Conservation (phyloP, 805 yeast genomes). For the Candida pini region DNA sequence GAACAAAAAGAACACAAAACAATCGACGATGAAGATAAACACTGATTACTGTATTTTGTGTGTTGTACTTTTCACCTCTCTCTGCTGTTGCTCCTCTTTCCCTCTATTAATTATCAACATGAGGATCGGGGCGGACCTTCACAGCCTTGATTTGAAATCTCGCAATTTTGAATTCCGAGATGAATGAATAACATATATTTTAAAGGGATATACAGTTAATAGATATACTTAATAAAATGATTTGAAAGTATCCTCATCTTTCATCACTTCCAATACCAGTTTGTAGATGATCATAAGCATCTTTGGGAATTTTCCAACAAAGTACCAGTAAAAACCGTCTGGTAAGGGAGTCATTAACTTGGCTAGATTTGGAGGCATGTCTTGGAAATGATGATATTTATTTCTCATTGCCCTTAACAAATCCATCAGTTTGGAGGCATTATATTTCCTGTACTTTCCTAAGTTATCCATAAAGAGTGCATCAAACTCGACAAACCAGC, state of each 20-base stretch:
- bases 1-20: no score
- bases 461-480: constrained; percentile 69
- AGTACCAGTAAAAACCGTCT: constrained; percentile 76
- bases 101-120: no score
- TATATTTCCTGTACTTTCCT: constrained; percentile 88
- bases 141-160: no score
- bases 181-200: not conserved
- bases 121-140: no score
- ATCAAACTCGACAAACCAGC: constrained; percentile 80
- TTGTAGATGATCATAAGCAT: constrained; percentile 70
- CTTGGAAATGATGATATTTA: constrained; percentile 92
- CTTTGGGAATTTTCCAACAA: constrained; percentile 68
- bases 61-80: no score
- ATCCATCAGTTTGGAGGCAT: constrained; percentile 74
- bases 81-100: no score
- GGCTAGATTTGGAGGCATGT: constrained; percentile 65
- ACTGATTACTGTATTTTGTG: no score
- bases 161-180: no score
- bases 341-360: constrained; percentile 73
- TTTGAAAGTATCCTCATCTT: constrained; percentile 57
- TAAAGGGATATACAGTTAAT: not conserved
- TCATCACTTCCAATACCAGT: constrained; percentile 50
- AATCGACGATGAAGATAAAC: no score
- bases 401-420: constrained; percentile 84
- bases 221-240: constrained; percentile 30